Conservation (phyloP, 208 protist genomes). For the Naegleria fowleri region DNA sequence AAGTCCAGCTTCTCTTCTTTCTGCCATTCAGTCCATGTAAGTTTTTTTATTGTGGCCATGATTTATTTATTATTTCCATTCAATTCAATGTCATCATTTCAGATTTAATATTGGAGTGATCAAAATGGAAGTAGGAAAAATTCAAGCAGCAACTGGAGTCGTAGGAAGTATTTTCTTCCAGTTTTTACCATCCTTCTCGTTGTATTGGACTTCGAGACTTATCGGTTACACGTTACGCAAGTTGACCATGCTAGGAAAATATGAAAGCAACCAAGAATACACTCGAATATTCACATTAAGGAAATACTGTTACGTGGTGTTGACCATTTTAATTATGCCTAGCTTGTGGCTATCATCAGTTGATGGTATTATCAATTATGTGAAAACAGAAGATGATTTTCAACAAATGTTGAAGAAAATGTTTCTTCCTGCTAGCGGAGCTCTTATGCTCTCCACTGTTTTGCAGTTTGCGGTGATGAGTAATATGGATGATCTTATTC, state of each 20-base stretch:
- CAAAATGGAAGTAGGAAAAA: background rate
- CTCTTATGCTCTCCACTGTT: background rate
- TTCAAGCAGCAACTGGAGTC: background rate
- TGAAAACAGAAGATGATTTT: background rate
- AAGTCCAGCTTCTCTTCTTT: background rate
- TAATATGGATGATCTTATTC: slow-evolving; percentile 3
- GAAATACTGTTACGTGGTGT: background rate
- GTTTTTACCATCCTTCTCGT: background rate
- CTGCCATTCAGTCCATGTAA: background rate
- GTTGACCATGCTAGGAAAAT: background rate
- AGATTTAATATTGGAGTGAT: background rate
- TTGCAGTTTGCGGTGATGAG: background rate
- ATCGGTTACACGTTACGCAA: background rate
- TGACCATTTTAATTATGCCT: background rate
- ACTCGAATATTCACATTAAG: background rate
- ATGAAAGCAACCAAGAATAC: slow-evolving; percentile 1
- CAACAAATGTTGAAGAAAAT: background rate
- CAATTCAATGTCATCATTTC: no score
- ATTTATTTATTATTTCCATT: no score
- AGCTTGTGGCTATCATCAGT: background rate
- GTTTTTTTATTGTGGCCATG: no score
- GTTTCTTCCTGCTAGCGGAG: background rate
- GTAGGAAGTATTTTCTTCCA: slow-evolving; percentile 3
- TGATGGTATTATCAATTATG: slow-evolving; percentile 11
- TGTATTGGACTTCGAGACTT: background rate